These are phyloP conservation scores for Cucurbitaria berberidis DNA, from an alignment of 2,329 filamentous ascomycete genomes.

Conservation along the genomic window DNA sequence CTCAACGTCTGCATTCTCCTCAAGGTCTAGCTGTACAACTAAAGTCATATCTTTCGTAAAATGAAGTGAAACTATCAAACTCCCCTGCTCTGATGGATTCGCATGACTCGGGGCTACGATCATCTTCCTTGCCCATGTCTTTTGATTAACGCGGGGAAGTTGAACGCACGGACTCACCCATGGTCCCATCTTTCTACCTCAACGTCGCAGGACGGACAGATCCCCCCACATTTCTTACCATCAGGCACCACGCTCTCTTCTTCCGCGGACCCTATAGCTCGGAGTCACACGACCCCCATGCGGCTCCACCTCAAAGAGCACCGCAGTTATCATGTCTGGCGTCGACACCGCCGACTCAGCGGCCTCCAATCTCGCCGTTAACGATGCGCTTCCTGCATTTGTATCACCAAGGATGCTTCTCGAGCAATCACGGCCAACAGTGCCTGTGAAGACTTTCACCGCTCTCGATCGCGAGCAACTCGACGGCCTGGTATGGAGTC, in stretches of 20 bases:
- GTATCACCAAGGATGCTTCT: conserved; percentile 29
- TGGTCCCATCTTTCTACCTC: background rate
- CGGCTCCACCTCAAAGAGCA: conserved; percentile 42
- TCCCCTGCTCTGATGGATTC: background rate
- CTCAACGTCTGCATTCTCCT: background rate
- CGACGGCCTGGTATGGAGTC: conserved; percentile 71
- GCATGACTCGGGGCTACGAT: background rate
- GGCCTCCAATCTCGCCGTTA: conserved; percentile 16
- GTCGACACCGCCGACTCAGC: conserved; percentile 41
- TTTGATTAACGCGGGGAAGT: background rate
- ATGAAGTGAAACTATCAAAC: background rate
- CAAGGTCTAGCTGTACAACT: conserved; percentile 1
- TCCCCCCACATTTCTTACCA: conserved; percentile 7
- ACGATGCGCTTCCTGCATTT: conserved; percentile 19
- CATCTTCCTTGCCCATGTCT: background rate
- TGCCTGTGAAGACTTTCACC: conserved; percentile 54
- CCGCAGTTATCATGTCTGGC: conserved; percentile 48
- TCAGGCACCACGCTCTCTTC: conserved; percentile 13
- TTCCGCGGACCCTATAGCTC: conserved; percentile 8
- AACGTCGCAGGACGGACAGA: background rate
- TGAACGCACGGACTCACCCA: background rate
- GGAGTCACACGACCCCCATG: conserved; percentile 38
- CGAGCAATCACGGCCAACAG: conserved; percentile 33
- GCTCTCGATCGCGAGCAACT: conserved; percentile 77
- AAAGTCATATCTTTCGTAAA: background rate